Percentiles rank a stretch among this genome's conserved stretches.
Evolutionary conservation across 345 rosid species (phyloP).

Genomic region (Physaria fendleri): DNA sequence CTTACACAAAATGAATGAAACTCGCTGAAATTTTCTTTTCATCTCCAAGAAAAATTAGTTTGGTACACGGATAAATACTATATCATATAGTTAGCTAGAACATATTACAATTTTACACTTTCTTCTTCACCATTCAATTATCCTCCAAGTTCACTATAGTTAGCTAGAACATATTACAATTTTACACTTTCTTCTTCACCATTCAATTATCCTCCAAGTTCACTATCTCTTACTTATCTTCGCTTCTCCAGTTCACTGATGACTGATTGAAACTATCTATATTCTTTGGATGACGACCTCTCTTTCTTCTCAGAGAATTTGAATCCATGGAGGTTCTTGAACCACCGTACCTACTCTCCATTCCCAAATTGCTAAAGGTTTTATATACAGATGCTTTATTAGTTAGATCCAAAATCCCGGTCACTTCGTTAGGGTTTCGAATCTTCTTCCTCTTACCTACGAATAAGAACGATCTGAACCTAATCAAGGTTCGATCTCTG

Average conservation of each 20-base stretch:
- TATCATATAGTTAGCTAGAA: too few species aligned
- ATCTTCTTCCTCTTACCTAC: constrained; percentile 50
- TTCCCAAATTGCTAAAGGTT: constrained; percentile 3
- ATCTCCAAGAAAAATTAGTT: too few species aligned
- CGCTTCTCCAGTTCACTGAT: neutral
- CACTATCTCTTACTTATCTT: constrained; percentile 11
- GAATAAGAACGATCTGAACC: constrained; percentile 17
- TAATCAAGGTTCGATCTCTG: constrained; percentile 13
- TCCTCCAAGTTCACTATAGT: too few species aligned
- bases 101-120: too few species aligned
- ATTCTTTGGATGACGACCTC: constrained; percentile 57
- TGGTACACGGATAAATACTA: too few species aligned
- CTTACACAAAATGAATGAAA: too few species aligned
- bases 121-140: too few species aligned
- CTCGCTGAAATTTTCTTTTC: too few species aligned
- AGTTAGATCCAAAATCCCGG: neutral
- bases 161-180: too few species aligned
- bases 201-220: too few species aligned
- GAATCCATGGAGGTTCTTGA: constrained; percentile 11
- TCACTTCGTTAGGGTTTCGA: constrained; percentile 17
- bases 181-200: too few species aligned
- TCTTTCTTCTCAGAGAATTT: constrained; percentile 41
- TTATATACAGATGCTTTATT: neutral
- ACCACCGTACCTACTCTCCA: constrained; percentile 4
- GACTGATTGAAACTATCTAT: neutral